Percentiles rank a stretch among this genome's conserved stretches.
Evolutionary conservation across 2,329 filamentous ascomycete species (phyloP).

Genomic region (Colletotrichum endophyticum): DNA sequence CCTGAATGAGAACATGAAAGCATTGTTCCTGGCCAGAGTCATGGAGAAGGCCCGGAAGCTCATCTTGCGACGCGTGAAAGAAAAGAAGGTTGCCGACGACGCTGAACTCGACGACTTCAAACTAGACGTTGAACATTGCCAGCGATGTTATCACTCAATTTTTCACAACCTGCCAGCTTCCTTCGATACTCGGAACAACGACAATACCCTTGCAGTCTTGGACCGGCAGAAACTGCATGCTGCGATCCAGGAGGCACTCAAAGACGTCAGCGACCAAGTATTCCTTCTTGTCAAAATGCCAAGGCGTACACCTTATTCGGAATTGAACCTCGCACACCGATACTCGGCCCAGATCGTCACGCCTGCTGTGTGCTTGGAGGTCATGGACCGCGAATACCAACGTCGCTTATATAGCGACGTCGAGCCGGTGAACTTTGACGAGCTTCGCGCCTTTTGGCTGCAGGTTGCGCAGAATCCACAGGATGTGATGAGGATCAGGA

Average conservation of each 20-base stretch:
- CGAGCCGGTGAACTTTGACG: not conserved
- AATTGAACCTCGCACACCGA: not conserved
- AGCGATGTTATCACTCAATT: not conserved
- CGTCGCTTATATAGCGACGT: not conserved
- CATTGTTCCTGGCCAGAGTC: not conserved
- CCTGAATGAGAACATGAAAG: not conserved
- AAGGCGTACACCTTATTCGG: not conserved
- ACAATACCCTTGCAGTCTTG: not conserved
- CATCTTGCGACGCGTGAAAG: not conserved
- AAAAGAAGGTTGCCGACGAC: not conserved
- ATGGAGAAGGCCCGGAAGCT: not conserved
- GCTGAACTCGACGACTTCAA: not conserved
- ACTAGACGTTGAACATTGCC: not conserved
- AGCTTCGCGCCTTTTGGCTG: not conserved
- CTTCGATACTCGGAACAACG: not conserved
- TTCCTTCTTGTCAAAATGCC: not conserved
- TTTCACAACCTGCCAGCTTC: not conserved
- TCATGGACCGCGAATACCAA: not conserved
- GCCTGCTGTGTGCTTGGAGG: not conserved
- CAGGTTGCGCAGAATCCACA: not conserved
- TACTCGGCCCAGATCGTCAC: not conserved
- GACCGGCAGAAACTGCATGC: not conserved
- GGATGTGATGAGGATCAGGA: not conserved
- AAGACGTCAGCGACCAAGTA: not conserved
- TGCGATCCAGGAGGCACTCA: not conserved